Evolutionary conservation across 768 basidiomycete species (phyloP), one percentile per base, ranked within the genome.

Genomic region (Suillus cothurnatus): DNA sequence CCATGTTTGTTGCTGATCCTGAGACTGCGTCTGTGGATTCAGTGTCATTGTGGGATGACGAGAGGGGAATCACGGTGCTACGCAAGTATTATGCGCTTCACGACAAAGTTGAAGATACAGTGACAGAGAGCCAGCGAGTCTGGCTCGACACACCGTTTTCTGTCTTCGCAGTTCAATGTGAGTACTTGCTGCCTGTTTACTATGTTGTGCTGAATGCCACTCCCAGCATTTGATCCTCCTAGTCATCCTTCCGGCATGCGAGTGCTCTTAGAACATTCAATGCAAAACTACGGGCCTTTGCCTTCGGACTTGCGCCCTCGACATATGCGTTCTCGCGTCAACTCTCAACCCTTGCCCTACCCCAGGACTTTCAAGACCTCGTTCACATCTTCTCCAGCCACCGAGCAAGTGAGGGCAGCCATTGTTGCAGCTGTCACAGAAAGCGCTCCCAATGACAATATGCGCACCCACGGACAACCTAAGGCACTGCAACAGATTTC

Each of bases 71-170:
- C 60, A 73, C 84, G 0, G 84, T 86, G 0, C 72, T 93, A 50
- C 81, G 91, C 66, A 85, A 81, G 67, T 93, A 88, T 66, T 91
- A 87, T 69, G 87, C 88, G 2, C 81, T 93, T 26, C 81, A 84
- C 47, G 85, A 88, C 59, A 91, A 93, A 74, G 91, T 84, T 6
- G 81, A 90, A 43, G 84, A 81, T 26, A 85, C 87, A 0, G 87
- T 93, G 6, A 78, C 74, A 2, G 90, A 92, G 72, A 94, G 92
- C 71, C 81, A 85, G 74, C 82, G 80, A 12, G 67, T 74, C 1
- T 93, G 91, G 92, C 55, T 69, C 0, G 92, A 93, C 69, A 94
- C 92, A 0, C 85, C 90, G 0, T 88, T 90, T 69, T 93, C 91
- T 0, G 31, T 87, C n/a, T 92, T 83, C 58, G 88, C 89, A 8